Base-by-base conservation (phyloP, 805 yeast genomes). In the Yarrowia deformans region DNA sequence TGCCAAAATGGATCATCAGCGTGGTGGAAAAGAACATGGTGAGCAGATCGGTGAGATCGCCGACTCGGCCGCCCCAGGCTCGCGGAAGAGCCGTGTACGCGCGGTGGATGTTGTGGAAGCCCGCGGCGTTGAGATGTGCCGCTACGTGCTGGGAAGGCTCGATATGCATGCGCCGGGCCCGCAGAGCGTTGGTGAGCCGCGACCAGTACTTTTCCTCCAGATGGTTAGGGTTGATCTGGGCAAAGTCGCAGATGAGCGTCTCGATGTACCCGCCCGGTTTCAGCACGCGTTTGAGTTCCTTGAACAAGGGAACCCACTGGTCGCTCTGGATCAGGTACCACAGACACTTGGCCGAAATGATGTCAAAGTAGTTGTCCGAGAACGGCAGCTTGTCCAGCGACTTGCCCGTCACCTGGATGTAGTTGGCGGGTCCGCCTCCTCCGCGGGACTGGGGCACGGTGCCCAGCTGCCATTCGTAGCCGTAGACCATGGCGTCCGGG, bases 1-100 rank as follows among this genome's bases (percentile, higher is more conserved):
- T 70, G 0, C 78, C 82, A 81, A 82, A 76, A 76, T 81, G 50
- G 14, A 73, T 61, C 52, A 75, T 70, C 71, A 77, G 69, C 18
- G 76, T 68, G 35, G 76, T 75, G 29, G 72, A 60, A 42, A 74
- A 76, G 60, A 73, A 75, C 42, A 72, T 69, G 13, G 73, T 70
- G 48, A 76, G 46, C n/a, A 76, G 70, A 34, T 76, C 79, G 3
- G 77, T 74, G 37, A 77, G 61, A 42, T 75, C 74, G 40, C 78
- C 77, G 14, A 76, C 70, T 29, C 71, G 73, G 12, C 78, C 79
- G 1, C 77, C 78, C 79, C 79, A 77, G 3, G 74, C 76, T 34
- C 73, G 69, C 9, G 79, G 79, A n/a, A 77, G 67, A 1, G 75
- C 74, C 16, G 75, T 43, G 37, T 71, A 49, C 3, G 76, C 74